Evolutionary conservation across 1,139 yeast species (phyloP).

Genomic region (Pichia norvegensis): DNA sequence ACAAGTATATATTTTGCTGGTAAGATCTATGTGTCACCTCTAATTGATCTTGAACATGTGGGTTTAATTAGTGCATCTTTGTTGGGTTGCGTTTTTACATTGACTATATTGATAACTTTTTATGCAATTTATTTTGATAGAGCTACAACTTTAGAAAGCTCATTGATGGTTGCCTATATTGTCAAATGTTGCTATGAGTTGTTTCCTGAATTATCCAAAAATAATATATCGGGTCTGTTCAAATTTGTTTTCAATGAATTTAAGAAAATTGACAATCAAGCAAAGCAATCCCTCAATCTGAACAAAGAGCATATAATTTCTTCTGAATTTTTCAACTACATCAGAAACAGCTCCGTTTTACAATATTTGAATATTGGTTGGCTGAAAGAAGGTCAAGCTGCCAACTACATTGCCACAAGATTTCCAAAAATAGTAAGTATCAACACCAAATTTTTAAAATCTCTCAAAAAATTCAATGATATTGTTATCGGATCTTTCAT

Average conservation of each 20-base stretch:
- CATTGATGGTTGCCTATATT: conserved; percentile 78
- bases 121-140: conserved; percentile 77
- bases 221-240: conserved; percentile 30
- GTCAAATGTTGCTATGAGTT: conserved; percentile 89
- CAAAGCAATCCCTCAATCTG: conserved; percentile 16
- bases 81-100: conserved; percentile 75
- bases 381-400: conserved; percentile 4
- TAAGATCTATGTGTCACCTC: conserved; percentile 68
- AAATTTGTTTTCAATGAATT: conserved; percentile 36
- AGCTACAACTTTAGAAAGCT: conserved; percentile 85
- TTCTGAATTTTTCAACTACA: conserved; percentile 8
- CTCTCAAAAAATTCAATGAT: conserved; percentile 17
- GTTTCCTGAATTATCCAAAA: conserved; percentile 68
- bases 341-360: conserved; percentile 8
- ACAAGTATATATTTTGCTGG: conserved; percentile 71
- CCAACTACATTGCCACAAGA: conserved; percentile 8
- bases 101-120: conserved; percentile 65
- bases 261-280: conserved; percentile 27
- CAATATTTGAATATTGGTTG: conserved; percentile 1
- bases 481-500: conserved; percentile 23
- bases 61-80: conserved; percentile 73
- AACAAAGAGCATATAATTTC: conserved; percentile 6
- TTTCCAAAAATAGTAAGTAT: conserved; percentile 12
- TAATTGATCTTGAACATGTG: conserved; percentile 48
- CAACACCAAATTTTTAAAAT: conserved; percentile 11